Evolutionary conservation across 495 filamentous ascomycete species (phyloP), one percentile per base, ranked within the genome.

Genomic region (Apodospora peruviana): DNA sequence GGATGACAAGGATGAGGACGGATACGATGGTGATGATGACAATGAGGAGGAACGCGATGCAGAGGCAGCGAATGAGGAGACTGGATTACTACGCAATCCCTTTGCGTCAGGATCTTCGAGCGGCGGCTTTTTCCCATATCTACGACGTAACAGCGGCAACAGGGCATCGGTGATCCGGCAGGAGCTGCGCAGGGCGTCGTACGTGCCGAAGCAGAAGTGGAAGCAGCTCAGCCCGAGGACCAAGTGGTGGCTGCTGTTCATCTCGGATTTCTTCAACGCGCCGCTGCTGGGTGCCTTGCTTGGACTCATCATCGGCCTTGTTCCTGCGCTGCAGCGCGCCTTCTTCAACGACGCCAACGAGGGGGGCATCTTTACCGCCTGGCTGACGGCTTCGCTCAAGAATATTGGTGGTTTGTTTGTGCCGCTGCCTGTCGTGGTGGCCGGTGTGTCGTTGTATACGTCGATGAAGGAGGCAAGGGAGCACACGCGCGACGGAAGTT

Each of bases 341-440:
- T 89, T 91, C 60, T 90, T 91, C 68, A 75, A 69, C 45, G 57
- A 69, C 3, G 71, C 73, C 18, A 55, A 78, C 12, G 65, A 87
- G n/a, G 87, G 86, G 1, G 85, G 87, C 2, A 80, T 82, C 34
- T 77, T 86, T 48, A 81, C 74, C 29, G 83, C 84, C 2, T 90
- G 85, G 86, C 65, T 90, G 46, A 88, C 85, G 2, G 70, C 73
- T 0, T 80, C 79, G 14, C 56, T 90, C 25, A 70, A 77, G 53
- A 86, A 85, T 47, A 70, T 89, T 14, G 85, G 87, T 1, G 71
- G 75, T 0, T 67, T 90, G 3, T 91, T 91, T 58, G 81, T 87
- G 1, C 74, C 79, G 0, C 64, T 89, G 19, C 87, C 87, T 51
- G 78, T 89, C 20, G 76, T 90, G 20, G 74, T 88, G 0, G 83